A percentile compares a stretch with the other conserved stretches of the same genome.
These are phyloP conservation scores for Perilla frutescens DNA, from an alignment of 257 asterid genomes.

Conservation along the genomic window DNA sequence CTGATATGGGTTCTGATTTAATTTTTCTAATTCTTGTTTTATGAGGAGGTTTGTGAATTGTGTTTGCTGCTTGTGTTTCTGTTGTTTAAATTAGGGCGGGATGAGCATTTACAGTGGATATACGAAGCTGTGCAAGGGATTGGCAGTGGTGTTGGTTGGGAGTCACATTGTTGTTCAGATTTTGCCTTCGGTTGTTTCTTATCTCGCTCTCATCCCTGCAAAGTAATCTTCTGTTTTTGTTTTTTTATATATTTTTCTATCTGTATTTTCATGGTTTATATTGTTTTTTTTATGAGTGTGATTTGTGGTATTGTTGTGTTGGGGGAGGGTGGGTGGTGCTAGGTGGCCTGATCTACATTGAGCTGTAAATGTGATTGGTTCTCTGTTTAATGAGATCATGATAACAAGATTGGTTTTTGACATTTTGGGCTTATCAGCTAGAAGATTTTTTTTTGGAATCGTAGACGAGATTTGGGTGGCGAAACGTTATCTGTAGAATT, in stretches of 20 bases:
- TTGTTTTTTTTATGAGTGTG: not conserved
- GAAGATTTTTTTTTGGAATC: not conserved
- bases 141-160: slow-evolving; percentile 79
- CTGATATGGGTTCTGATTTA: slow-evolving; percentile 21
- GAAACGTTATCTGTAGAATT: not conserved
- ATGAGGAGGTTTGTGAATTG: not conserved
- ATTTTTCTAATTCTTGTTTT: not conserved
- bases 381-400: slow-evolving; percentile 9
- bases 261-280: slow-evolving; percentile 17
- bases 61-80: slow-evolving; percentile 4
- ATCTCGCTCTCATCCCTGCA: slow-evolving; percentile 95
- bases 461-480: not conserved
- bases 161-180: slow-evolving; percentile 87
- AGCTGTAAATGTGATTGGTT: not conserved
- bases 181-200: slow-evolving; percentile 77
- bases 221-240: slow-evolving; percentile 53
- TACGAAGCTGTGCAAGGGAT: slow-evolving; percentile 89
- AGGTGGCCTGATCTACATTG: slow-evolving; percentile 19
- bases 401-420: not conserved
- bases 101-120: slow-evolving; percentile 59
- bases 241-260: not conserved
- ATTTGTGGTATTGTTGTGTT: slow-evolving; percentile 2
- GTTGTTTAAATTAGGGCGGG: slow-evolving; percentile 47
- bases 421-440: not conserved
- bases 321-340: not conserved